phyloP scores from a whole-genome alignment of 2,329 filamentous ascomycete genomes.

The Ilyonectria robusta region DNA sequence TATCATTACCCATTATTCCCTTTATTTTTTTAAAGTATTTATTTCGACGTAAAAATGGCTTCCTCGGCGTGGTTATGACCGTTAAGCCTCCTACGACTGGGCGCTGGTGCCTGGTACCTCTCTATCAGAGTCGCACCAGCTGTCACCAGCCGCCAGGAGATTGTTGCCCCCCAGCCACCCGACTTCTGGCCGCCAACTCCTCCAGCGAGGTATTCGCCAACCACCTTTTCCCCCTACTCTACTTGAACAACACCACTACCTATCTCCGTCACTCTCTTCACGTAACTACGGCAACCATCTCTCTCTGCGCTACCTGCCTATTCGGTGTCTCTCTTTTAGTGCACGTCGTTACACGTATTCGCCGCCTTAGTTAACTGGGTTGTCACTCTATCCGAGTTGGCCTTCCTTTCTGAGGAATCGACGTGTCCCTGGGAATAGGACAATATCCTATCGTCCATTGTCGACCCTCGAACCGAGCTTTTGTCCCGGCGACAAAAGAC shows the following conservation, averaged over 20 bases:
- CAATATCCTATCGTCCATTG: neutral
- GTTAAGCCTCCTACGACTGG: neutral
- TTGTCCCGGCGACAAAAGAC: neutral
- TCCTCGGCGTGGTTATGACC: neutral
- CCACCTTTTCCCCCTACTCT: slow-evolving; percentile 3
- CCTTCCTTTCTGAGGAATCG: neutral
- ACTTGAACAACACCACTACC: neutral
- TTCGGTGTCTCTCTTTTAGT: neutral
- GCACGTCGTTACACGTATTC: neutral
- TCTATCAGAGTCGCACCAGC: slow-evolving; percentile 46
- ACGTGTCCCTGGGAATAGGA: neutral
- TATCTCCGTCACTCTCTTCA: neutral
- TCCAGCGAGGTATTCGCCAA: neutral
- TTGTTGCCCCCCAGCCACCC: slow-evolving; percentile 43
- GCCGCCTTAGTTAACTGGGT: neutral
- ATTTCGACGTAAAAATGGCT: neutral
- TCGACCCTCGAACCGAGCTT: neutral
- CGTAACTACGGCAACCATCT: slow-evolving; percentile 10
- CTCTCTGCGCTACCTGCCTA: neutral
- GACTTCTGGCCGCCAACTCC: slow-evolving; percentile 36
- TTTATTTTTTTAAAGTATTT: neutral
- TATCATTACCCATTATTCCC: neutral
- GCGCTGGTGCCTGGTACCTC: slow-evolving; percentile 27
- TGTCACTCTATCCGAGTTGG: neutral
- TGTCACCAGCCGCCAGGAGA: slow-evolving; percentile 26